phyloP scores from a whole-genome alignment of 2,329 filamentous ascomycete genomes.

The Raffaelea arxii region DNA sequence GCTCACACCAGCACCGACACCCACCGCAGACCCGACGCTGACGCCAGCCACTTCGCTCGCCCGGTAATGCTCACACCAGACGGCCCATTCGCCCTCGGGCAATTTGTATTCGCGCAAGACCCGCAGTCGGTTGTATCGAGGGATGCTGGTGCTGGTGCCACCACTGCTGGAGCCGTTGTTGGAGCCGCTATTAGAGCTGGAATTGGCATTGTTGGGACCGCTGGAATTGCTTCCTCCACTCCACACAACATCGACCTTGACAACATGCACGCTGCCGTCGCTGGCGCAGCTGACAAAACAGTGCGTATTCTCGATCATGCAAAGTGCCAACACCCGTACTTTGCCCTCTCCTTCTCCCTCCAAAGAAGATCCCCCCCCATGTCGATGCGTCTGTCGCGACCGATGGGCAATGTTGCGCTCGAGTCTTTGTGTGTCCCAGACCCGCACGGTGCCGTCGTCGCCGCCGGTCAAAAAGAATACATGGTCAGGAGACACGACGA shows the following conservation, averaged over 20 bases:
- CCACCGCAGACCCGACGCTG: no score
- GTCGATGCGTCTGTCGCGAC: constrained; percentile 75
- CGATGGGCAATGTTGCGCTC: constrained; percentile 87
- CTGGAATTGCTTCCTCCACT: not conserved
- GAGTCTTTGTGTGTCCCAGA: constrained; percentile 86
- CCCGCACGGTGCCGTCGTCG: constrained; percentile 79
- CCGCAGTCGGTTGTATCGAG: constrained; percentile 67
- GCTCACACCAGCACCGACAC: no score
- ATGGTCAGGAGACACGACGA: constrained; percentile 80
- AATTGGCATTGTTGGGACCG: no score
- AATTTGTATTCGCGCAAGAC: constrained; percentile 75
- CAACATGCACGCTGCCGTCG: constrained; percentile 82
- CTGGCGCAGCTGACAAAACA: constrained; percentile 85
- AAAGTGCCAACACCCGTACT: constrained; percentile 67
- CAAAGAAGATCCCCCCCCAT: constrained; percentile 47
- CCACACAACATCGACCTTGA: constrained; percentile 57
- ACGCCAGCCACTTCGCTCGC: no score
- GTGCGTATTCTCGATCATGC: constrained; percentile 89
- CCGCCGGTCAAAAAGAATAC: constrained; percentile 90
- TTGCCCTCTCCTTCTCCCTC: not conserved
- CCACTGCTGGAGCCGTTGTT: not conserved
- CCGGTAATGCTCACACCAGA: constrained; percentile 90
- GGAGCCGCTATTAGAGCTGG: no score
- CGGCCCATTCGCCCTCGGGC: constrained; percentile 60
- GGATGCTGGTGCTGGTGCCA: no score